These are phyloP conservation scores for Stenocarpella maydis DNA, from an alignment of 2,329 filamentous ascomycete genomes.

Conservation along the genomic window DNA sequence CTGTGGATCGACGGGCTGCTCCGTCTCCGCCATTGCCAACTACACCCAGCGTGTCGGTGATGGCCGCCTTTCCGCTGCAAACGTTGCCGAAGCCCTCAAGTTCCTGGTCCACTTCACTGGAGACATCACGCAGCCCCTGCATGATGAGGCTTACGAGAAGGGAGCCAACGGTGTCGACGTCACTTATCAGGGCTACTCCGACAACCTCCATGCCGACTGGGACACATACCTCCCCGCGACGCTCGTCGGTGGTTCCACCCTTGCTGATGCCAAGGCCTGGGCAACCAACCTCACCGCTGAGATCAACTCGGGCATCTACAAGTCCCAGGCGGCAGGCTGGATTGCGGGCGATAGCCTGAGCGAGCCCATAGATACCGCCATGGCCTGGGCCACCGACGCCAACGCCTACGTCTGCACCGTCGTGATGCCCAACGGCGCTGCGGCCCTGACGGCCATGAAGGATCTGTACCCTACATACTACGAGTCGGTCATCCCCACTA, in stretches of 20 bases:
- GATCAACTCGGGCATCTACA: slow-evolving; percentile 49
- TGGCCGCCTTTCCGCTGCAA: slow-evolving; percentile 34
- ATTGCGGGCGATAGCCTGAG: slow-evolving; percentile 46
- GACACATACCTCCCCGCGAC: slow-evolving; percentile 60
- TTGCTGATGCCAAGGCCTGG: slow-evolving; percentile 47
- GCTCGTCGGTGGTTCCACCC: slow-evolving; percentile 46
- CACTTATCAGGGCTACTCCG: slow-evolving; percentile 56
- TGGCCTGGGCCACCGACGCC: slow-evolving; percentile 53
- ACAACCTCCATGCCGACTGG: slow-evolving; percentile 70
- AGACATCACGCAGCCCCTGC: slow-evolving; percentile 64
- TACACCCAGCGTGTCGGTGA: slow-evolving; percentile 40
- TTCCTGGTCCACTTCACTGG: slow-evolving; percentile 58
- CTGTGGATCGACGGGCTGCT: slow-evolving; percentile 54
- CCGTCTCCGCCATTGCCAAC: slow-evolving; percentile 54
- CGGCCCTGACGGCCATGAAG: slow-evolving; percentile 44
- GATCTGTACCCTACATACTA: slow-evolving; percentile 55
- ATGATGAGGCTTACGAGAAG: slow-evolving; percentile 58
- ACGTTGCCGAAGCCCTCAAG: slow-evolving; percentile 49
- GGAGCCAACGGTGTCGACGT: slow-evolving; percentile 68
- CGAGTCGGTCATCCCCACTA: slow-evolving; percentile 47
- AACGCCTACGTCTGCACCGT: slow-evolving; percentile 52
- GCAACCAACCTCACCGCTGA: slow-evolving; percentile 46
- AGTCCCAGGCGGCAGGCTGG: slow-evolving; percentile 46
- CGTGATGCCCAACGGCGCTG: slow-evolving; percentile 51
- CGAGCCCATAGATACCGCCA: slow-evolving; percentile 48